Conservation (phyloP, 352 stramenopile species). For the Phytophthora syringae region DNA sequence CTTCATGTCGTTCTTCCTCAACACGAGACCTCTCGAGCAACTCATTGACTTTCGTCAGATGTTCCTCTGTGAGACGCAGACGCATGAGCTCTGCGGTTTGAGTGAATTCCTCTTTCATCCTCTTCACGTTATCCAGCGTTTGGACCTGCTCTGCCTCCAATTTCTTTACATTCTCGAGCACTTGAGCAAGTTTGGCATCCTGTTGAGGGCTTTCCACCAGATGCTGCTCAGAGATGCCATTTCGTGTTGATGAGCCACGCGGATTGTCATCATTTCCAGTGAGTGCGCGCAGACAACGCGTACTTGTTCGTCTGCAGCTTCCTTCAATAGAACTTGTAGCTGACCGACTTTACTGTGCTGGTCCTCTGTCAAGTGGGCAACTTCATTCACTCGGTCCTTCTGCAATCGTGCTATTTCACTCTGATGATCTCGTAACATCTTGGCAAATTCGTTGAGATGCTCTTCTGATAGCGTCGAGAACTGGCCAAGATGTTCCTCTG, state of each 20-base stretch:
- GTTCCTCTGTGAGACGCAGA: conserved; percentile 26
- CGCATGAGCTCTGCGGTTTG: conserved; percentile 26
- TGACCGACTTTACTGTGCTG: conserved; percentile 13
- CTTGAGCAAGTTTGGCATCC: conserved; percentile 1
- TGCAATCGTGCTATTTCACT: background rate
- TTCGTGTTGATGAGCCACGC: conserved; percentile 20
- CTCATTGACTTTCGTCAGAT: conserved; percentile 35
- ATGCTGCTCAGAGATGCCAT: conserved; percentile 11
- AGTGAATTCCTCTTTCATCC: conserved; percentile 12
- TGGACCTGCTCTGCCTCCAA: conserved; percentile 3
- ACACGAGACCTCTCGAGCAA: conserved; percentile 20
- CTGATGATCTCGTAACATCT: background rate
- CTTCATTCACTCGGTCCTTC: background rate
- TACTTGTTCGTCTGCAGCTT: conserved; percentile 26
- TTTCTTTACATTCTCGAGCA: background rate
- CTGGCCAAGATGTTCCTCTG: background rate
- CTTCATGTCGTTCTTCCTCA: conserved; percentile 20
- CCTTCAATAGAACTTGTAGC: conserved; percentile 11
- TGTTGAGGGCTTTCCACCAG: background rate
- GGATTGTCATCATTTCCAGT: conserved; percentile 25
- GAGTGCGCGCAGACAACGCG: conserved; percentile 19
- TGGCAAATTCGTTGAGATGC: background rate
- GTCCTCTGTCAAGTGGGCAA: conserved; percentile 1
- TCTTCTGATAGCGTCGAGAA: background rate
- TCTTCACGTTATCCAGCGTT: background rate